Percentiles rank a stretch among this genome's conserved stretches.
Evolutionary conservation across 2,329 filamentous ascomycete species (phyloP).

Genomic region (Aaosphaeria arxii): DNA sequence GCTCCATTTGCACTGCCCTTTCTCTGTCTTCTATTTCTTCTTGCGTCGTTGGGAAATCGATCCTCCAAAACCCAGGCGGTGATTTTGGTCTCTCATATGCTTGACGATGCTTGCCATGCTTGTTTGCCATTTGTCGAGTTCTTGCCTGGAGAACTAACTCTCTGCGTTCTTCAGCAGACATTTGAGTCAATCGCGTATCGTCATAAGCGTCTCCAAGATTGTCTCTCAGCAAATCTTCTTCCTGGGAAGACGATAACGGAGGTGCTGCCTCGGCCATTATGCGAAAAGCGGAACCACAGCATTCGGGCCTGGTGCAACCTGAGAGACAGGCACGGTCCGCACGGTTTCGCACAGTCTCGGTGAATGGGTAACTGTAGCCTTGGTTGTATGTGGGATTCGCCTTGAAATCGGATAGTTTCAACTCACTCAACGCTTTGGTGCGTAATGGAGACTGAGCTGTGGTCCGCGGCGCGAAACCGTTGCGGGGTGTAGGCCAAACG

Average conservation of each 20-base stretch:
- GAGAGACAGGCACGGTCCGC: conserved; percentile 67
- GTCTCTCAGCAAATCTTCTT: conserved; percentile 49
- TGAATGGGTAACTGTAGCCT: conserved; percentile 69
- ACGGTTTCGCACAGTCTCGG: conserved; percentile 69
- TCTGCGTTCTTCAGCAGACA: conserved; percentile 60
- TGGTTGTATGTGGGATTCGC: conserved; percentile 72
- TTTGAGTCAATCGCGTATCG: conserved; percentile 36
- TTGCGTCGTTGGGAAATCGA: conserved; percentile 87
- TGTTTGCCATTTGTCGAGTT: conserved; percentile 68
- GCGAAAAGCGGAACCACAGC: conserved; percentile 71
- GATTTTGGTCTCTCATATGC: conserved; percentile 67
- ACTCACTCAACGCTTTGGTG: conserved; percentile 52
- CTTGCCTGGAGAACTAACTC: conserved; percentile 73
- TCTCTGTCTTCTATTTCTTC: conserved; percentile 65
- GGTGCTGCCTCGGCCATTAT: conserved; percentile 53
- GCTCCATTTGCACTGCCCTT: conserved; percentile 63
- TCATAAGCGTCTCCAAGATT: conserved; percentile 49
- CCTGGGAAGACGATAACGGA: conserved; percentile 28
- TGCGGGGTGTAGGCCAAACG: not conserved
- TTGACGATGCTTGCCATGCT: conserved; percentile 74
- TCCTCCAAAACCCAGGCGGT: conserved; percentile 86
- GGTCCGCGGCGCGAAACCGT: not conserved
- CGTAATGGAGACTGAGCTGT: conserved; percentile 39
- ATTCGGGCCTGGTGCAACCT: conserved; percentile 72
- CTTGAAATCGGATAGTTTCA: conserved; percentile 73